Conservation (phyloP, 2,329 filamentous ascomycete genomes). For the Neonectria punicea region DNA sequence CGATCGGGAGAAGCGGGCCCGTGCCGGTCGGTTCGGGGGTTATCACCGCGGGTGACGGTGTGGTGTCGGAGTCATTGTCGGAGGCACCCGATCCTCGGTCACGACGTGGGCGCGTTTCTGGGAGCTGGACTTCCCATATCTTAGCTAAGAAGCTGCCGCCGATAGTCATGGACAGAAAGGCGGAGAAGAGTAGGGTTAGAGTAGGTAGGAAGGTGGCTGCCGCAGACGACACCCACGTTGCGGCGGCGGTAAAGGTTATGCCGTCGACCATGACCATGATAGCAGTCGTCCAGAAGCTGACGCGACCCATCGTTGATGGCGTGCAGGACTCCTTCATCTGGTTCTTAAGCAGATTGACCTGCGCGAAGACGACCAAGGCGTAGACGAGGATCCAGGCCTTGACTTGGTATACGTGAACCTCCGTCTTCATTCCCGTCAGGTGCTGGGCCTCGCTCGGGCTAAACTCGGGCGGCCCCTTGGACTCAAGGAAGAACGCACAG, state of each 20-base stretch:
- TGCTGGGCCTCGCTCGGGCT: conserved; percentile 63
- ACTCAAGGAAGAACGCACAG: conserved; percentile 73
- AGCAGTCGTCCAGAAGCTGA: conserved; percentile 71
- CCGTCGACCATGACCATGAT: conserved; percentile 73
- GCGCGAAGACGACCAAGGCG: conserved; percentile 66
- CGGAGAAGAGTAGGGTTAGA: conserved; percentile 60
- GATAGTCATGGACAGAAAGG: conserved; percentile 67
- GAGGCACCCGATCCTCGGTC: conserved; percentile 29
- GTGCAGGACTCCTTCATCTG: conserved; percentile 75
- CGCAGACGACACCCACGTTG: conserved; percentile 65
- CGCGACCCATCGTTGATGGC: conserved; percentile 72
- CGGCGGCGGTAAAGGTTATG: conserved; percentile 66
- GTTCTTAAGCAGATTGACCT: conserved; percentile 69
- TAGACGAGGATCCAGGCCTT: conserved; percentile 69
- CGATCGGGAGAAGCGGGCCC: conserved; percentile 52
- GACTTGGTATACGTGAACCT: conserved; percentile 66
- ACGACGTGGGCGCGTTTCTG: conserved; percentile 63
- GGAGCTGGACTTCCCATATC: conserved; percentile 67
- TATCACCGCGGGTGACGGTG: conserved; percentile 38
- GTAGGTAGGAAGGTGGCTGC: conserved; percentile 67
- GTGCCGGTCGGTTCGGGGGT: conserved; percentile 42
- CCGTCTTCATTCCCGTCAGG: conserved; percentile 69
- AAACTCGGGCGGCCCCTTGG: conserved; percentile 69
- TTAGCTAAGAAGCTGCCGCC: conserved; percentile 68
- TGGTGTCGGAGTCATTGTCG: conserved; percentile 39